These are phyloP conservation scores for Exophiala sp. DNA, from an alignment of 2,329 filamentous ascomycete genomes.

Conservation along the genomic window DNA sequence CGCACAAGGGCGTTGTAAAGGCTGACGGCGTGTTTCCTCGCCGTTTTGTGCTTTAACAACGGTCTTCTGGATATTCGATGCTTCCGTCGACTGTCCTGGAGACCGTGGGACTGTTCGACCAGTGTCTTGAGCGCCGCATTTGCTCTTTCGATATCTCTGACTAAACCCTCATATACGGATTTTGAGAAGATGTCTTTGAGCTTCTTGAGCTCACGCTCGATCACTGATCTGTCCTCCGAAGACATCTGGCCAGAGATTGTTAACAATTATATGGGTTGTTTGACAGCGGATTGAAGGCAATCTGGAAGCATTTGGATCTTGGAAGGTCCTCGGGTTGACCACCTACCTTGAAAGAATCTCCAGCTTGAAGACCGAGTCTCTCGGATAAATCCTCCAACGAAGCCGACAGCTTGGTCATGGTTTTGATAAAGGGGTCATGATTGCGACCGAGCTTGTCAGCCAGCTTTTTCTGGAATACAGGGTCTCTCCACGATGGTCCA, in stretches of 20 bases:
- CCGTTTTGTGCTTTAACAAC: not conserved
- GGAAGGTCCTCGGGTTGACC: too few species aligned
- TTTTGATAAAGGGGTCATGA: constrained; percentile 18
- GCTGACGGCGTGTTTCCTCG: constrained; percentile 5
- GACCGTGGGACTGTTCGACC: constrained; percentile 10
- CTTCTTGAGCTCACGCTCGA: constrained; percentile 9
- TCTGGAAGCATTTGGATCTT: too few species aligned
- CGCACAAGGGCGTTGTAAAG: constrained; percentile 12
- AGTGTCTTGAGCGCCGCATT: constrained; percentile 24
- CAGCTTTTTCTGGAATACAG: constrained; percentile 13
- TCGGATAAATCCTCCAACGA: not conserved
- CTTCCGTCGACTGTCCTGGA: not conserved
- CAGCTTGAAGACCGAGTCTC: not conserved
- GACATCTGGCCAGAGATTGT: not conserved
- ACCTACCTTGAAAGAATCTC: too few species aligned
- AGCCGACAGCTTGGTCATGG: constrained; percentile 20
- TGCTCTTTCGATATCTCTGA: constrained; percentile 23
- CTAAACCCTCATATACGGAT: constrained; percentile 18
- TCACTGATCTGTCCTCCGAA: not conserved
- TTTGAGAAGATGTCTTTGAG: constrained; percentile 14
- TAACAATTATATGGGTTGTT: too few species aligned
- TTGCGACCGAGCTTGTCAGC: constrained; percentile 10
- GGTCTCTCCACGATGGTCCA: constrained; percentile 18
- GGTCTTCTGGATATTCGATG: not conserved
- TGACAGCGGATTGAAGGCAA: too few species aligned